phyloP scores from a whole-genome alignment of 2,329 filamentous ascomycete species.

The Apiospora sp. region DNA sequence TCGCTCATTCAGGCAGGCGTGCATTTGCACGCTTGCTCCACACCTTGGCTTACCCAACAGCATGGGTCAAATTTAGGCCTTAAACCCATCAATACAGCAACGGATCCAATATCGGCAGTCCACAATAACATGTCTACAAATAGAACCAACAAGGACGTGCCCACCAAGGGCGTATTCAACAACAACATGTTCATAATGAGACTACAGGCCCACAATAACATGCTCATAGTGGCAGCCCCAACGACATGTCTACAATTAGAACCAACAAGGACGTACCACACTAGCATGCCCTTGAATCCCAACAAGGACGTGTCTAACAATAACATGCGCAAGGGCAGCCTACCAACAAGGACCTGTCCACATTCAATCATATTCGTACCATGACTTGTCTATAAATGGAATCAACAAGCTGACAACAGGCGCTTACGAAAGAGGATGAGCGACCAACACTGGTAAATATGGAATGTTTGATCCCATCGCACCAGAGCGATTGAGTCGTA shows the following conservation, averaged over 20 bases:
- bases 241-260: neutral
- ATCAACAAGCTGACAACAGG: neutral
- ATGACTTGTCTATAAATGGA: neutral
- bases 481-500: no score
- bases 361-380: no score
- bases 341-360: neutral
- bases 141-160: no score
- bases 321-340: neutral
- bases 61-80: neutral
- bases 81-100: neutral
- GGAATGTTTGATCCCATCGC: no score
- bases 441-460: no score
- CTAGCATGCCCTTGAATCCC: no score
- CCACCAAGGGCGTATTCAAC: no score
- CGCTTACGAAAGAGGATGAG: neutral
- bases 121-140: no score
- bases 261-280: neutral
- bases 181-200: no score
- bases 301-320: neutral
- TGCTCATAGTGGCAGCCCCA: no score
- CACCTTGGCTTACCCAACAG: neutral
- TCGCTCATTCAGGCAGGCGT: neutral
- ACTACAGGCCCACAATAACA: no score
- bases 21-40: conserved; percentile 6
- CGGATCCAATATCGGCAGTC: neutral